Evolutionary conservation across 23 red algal species (phyloP), one percentile per base, ranked within the genome.

Genomic region (Gracilaria gracilis): DNA sequence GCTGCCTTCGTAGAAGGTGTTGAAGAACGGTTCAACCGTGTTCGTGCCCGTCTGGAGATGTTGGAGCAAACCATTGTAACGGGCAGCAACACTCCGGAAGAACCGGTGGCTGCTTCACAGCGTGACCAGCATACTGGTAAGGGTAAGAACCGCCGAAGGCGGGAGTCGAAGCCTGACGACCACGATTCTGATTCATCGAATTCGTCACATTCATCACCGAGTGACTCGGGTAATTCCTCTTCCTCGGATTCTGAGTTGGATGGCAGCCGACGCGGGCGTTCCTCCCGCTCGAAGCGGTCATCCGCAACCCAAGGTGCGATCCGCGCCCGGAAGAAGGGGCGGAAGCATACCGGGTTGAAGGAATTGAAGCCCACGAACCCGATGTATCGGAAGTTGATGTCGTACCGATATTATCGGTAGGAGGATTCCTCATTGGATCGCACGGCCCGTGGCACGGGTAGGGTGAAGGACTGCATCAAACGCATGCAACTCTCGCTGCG

Each of bases 281-380:
- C 25, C 33, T 79, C 40, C 16, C 75, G 75, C 27, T 54, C 40
- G 2, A 79, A 79, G 75, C 75, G 14, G 75, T 54, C 1, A 17
- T 51, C 49, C 0, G 75, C 75, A 33, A 76, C 71, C 5, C 71
- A 79, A 2, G 11, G 42, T 79, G 19, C 19, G 0, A 24, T 79
- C 2, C 16, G n/a, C 4, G 20, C 39, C 2, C 39, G 44, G 4
- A 7, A 2, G 44, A 2, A 54, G 75, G 31, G 35, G 2, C 4
- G 72, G 21, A 79, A 3, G 31, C 75, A 79, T 19, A 33, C 19
- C 11, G 75, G 75, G 14, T 21, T 31, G 25, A 79, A 79, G 42
- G 49, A 85, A 40, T 17, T 85, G 20, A 23, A 44, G 17, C 37
- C 23, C 19, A 85, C 17, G 33, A 85, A 71, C 46, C 82, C 82